These are phyloP conservation scores for Candida rishiriensis DNA, from an alignment of 805 yeast genomes.

Conservation along the genomic window DNA sequence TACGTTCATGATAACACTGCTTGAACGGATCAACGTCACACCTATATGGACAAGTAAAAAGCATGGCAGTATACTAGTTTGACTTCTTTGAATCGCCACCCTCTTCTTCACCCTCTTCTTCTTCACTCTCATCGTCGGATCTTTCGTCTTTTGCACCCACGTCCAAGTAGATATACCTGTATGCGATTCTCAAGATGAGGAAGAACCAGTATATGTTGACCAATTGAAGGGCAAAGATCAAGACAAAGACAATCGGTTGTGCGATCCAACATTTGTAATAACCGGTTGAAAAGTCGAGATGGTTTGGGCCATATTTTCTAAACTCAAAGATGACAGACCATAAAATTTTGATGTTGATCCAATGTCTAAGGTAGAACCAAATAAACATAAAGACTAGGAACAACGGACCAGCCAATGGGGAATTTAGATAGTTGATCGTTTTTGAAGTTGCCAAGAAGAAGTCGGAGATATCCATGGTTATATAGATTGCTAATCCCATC, in stretches of 20 bases:
- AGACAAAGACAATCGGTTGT: conserved; percentile 78
- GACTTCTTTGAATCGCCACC: too few relatives aligned
- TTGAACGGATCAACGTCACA: too few relatives aligned
- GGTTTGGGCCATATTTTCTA: conserved; percentile 76
- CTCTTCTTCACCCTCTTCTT: conserved; percentile 31
- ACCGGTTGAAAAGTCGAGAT: conserved; percentile 79
- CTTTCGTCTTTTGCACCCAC: conserved; percentile 73
- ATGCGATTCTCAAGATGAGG: conserved; percentile 72
- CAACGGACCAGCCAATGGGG: conserved; percentile 56
- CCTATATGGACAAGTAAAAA: too few relatives aligned
- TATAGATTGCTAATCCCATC: conserved; percentile 87
- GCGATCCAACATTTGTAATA: conserved; percentile 97
- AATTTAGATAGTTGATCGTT: conserved; percentile 79
- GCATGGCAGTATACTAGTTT: too few relatives aligned
- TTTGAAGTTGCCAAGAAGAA: conserved; percentile 81
- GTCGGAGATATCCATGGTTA: conserved; percentile 96
- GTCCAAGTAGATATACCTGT: conserved; percentile 57
- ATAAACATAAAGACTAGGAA: conserved; percentile 61
- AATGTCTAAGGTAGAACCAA: conserved; percentile 92
- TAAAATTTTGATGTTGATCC: conserved; percentile 70
- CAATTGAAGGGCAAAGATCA: conserved; percentile 76
- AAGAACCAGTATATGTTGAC: conserved; percentile 88
- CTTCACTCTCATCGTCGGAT: conserved; percentile 76
- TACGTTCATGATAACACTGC: too few relatives aligned
- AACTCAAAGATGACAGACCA: conserved; percentile 86